Percentiles rank a stretch among this genome's conserved stretches.
Conservation (phyloP, 345 rosid species). For the Eucalyptus viminalis region DNA sequence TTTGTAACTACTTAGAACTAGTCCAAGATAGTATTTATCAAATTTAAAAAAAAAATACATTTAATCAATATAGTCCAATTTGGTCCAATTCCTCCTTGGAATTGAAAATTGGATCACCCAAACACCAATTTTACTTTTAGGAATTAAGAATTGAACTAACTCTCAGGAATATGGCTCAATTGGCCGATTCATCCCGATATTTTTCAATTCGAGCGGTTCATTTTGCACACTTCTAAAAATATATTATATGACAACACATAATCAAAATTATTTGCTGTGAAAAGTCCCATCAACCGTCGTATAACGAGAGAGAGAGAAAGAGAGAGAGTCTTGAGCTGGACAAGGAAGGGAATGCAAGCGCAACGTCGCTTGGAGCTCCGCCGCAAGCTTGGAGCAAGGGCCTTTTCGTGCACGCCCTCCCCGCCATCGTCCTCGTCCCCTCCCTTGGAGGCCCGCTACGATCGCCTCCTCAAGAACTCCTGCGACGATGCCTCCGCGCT, state of each 20-base stretch:
- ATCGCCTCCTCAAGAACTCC: slow-evolving; percentile 4
- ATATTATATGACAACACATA: not conserved
- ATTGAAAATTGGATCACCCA: accelerated
- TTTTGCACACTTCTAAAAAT: no score
- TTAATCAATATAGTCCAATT: accelerated
- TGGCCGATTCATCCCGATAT: accelerated
- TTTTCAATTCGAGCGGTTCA: accelerated
- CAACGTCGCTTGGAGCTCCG: not conserved
- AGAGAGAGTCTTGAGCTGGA: not conserved
- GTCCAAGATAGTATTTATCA: accelerated
- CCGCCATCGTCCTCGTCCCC: not conserved
- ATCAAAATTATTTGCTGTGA: not conserved
- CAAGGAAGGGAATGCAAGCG: not conserved
- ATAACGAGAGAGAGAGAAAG: not conserved
- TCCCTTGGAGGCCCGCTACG: slow-evolving; percentile 1
- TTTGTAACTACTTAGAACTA: accelerated
- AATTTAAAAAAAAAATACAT: no score
- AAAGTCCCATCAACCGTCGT: not conserved
- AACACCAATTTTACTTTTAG: accelerated
- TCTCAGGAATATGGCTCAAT: accelerated
- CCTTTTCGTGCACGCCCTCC: not conserved
- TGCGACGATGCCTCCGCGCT: slow-evolving; percentile 10
- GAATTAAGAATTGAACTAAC: accelerated
- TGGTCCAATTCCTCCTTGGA: accelerated
- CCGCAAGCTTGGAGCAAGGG: not conserved